phyloP scores from a whole-genome alignment of 306 rosid genomes.

The Rosa persica region DNA sequence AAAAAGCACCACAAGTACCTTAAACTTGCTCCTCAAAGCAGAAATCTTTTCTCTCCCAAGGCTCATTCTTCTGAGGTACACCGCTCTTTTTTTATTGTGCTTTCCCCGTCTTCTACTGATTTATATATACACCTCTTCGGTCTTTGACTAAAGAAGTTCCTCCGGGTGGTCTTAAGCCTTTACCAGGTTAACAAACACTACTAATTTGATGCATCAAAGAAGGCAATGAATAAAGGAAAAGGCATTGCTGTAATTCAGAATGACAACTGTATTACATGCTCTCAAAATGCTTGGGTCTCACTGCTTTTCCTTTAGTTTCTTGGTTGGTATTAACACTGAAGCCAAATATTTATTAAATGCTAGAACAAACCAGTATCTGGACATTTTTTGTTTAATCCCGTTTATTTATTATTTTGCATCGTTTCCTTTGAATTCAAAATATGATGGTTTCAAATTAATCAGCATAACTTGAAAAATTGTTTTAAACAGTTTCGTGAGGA shows the following conservation, averaged over 20 bases:
- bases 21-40: slow-evolving; percentile 39
- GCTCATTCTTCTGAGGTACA: slow-evolving; percentile 47
- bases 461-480: slow-evolving; percentile 2
- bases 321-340: slow-evolving; percentile 1
- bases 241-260: slow-evolving; percentile 1
- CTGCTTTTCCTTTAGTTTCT: neutral
- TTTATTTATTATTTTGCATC: neutral
- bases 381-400: neutral
- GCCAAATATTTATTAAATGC: neutral
- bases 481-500: slow-evolving; percentile 22
- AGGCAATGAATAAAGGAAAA: slow-evolving; percentile 2
- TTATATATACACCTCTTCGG: slow-evolving; percentile 2
- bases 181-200: neutral
- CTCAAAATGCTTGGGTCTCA: neutral
- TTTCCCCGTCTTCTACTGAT: slow-evolving; percentile 5
- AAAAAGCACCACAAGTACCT: slow-evolving; percentile 40
- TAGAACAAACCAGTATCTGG: neutral
- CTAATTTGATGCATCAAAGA: slow-evolving; percentile 1
- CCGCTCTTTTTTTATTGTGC: slow-evolving; percentile 10
- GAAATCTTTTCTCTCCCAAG: slow-evolving; percentile 28
- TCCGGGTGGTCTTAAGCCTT: neutral
- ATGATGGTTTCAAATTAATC: neutral
- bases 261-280: slow-evolving; percentile 7
- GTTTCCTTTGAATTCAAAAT: neutral
- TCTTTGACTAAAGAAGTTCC: slow-evolving; percentile 8